These are phyloP conservation scores for Leucocoprinus birnbaumii DNA, from an alignment of 768 basidiomycete species.

Conservation along the genomic window DNA sequence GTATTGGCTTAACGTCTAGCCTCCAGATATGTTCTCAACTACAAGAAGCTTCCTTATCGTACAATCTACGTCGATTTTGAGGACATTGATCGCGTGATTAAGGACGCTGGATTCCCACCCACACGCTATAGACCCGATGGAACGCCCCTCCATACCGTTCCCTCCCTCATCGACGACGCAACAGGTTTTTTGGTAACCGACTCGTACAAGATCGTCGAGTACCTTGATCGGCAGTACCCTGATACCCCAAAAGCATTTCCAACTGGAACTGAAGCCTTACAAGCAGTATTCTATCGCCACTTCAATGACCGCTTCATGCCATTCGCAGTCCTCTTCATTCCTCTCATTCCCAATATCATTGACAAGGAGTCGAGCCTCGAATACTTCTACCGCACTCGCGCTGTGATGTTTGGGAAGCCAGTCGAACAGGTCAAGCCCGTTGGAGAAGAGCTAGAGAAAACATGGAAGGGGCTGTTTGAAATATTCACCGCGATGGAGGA, in stretches of 20 bases:
- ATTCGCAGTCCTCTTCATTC: neutral
- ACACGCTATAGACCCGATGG: constrained; percentile 30
- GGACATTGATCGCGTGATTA: constrained; percentile 37
- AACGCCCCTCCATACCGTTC: constrained; percentile 39
- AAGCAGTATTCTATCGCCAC: constrained; percentile 22
- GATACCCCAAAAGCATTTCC: constrained; percentile 30
- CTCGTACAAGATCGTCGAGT: constrained; percentile 29
- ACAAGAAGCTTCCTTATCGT: constrained; percentile 36
- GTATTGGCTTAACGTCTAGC: too few relatives aligned
- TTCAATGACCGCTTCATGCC: neutral
- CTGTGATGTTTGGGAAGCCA: constrained; percentile 7
- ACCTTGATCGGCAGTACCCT: constrained; percentile 41
- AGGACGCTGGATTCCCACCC: constrained; percentile 33
- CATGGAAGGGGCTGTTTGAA: constrained; percentile 23
- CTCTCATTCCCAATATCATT: neutral
- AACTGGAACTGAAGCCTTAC: constrained; percentile 25
- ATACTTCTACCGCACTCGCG: constrained; percentile 4
- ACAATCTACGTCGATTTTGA: constrained; percentile 53
- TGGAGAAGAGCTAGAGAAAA: neutral
- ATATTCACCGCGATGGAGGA: neutral
- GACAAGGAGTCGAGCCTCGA: neutral
- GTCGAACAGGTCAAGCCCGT: neutral
- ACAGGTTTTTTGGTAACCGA: constrained; percentile 24
- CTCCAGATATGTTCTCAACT: constrained; percentile 30
- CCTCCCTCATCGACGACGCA: constrained; percentile 45